Percentiles rank a stretch among this genome's conserved stretches.
Evolutionary conservation across 2,329 filamentous ascomycete genomes (phyloP).

Genomic region (Ascochyta pisi): DNA sequence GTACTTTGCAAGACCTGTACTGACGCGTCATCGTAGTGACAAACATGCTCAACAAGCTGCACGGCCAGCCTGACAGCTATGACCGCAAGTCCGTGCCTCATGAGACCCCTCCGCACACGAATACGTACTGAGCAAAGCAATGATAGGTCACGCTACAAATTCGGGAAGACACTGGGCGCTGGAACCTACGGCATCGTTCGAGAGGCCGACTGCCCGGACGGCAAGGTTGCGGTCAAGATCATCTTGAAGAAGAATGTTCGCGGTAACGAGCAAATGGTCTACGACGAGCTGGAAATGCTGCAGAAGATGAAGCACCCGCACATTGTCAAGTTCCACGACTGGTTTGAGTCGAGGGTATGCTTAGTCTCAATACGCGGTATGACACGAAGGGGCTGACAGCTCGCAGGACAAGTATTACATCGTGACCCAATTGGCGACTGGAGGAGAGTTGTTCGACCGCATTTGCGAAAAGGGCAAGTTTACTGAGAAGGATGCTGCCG

Average conservation of each 20-base stretch:
- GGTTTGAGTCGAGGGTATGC: constrained; percentile 95
- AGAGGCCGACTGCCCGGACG: constrained; percentile 83
- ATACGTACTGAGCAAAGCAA: constrained; percentile 38
- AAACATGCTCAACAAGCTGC: constrained; percentile 92
- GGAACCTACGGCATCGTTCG: constrained; percentile 98
- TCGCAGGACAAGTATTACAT: constrained; percentile 98
- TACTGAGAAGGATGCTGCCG: constrained; percentile 96
- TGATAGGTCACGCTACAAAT: constrained; percentile 80
- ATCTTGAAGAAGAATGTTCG: constrained; percentile 99
- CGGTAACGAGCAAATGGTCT: constrained; percentile 98
- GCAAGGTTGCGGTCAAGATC: constrained; percentile 96
- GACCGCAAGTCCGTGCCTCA: constrained; percentile 82
- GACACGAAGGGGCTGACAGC: constrained; percentile 23
- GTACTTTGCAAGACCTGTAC: constrained; percentile 11
- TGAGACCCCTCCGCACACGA: constrained; percentile 23
- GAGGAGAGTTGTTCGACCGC: constrained; percentile 95
- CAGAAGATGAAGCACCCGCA: constrained; percentile 90
- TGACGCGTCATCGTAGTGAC: constrained; percentile 64
- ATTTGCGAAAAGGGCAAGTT: constrained; percentile 99
- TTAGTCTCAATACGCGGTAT: background rate
- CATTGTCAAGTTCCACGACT: constrained; percentile 97
- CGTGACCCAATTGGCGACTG: constrained; percentile 93
- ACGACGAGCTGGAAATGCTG: constrained; percentile 94
- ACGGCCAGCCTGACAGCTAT: constrained; percentile 96
- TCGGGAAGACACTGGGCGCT: constrained; percentile 91